A percentile compares a stretch with the other conserved stretches of the same genome.
These are phyloP conservation scores for Microcos paniculata DNA, from an alignment of 345 rosid genomes.

Conservation along the genomic window DNA sequence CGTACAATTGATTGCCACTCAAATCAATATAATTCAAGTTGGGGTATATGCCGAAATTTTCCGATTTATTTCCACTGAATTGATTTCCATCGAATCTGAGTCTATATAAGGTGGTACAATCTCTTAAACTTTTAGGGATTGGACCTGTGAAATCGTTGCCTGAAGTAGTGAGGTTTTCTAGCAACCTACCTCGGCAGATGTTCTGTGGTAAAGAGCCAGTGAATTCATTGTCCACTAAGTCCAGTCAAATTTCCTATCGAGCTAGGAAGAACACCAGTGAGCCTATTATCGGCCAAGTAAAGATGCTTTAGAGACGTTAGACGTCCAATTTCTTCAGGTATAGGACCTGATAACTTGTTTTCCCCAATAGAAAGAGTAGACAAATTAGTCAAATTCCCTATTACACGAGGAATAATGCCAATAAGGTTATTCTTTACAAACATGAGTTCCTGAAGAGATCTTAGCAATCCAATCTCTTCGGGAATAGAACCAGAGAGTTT, in stretches of 20 bases:
- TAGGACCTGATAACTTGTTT: slow-evolving; percentile 19
- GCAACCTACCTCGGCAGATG: slow-evolving; percentile 20
- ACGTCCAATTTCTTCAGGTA: slow-evolving; percentile 23
- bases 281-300: no score
- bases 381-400: slow-evolving; percentile 14
- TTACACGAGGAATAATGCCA: no score
- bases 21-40: slow-evolving; percentile 31
- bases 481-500: no score
- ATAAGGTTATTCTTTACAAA: no score
- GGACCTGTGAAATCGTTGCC: slow-evolving; percentile 27
- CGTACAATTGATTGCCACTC: slow-evolving; percentile 30
- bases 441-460: no score
- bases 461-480: no score
- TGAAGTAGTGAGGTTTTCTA: background rate
- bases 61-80: slow-evolving; percentile 26
- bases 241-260: slow-evolving; percentile 9
- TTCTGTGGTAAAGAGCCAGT: slow-evolving; percentile 15
- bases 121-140: slow-evolving; percentile 25
- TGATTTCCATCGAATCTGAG: slow-evolving; percentile 22
- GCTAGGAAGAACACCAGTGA: no score
- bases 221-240: slow-evolving; percentile 14
- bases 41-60: slow-evolving; percentile 24
- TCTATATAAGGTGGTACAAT: slow-evolving; percentile 31
- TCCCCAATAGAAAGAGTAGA: slow-evolving; percentile 1
- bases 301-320: no score